Base-by-base conservation (phyloP, 1,284 basidiomycete genomes). In the Stereum hirsutum region DNA sequence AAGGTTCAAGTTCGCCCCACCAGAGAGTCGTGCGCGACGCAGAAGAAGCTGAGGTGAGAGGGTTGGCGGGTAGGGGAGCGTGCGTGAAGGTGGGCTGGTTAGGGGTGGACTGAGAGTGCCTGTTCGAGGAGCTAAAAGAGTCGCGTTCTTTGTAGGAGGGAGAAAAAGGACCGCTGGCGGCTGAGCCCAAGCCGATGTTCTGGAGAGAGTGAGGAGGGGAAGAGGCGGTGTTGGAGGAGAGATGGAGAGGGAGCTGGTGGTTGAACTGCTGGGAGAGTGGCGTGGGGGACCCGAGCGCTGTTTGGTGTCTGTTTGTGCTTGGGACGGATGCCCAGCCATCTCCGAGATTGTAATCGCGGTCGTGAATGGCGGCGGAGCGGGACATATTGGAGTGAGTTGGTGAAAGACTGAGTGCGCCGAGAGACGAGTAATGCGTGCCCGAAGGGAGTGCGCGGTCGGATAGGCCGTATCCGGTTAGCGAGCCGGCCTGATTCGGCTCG, bases 1-100 rank as follows among this genome's bases (percentile, higher is more conserved):
- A 91, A 54, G 82, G 78, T 62, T 91, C 89, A 45, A 90, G 73
- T 56, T 86, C 81, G 53, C 79, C 77, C 81, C 88, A 87, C 71
- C 78, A 85, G 47, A 90, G 77, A 19, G 82, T 81, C 31, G 70
- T 71, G 50, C 68, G 68, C 14, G 53, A 50, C 10, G 46, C 43
- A 39, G 67, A 54, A 6, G 58, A 39, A 39, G 51, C 48, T 5
- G 54, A 43, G 54, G 51, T 45, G 42, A 41, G 36, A 5, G 64
- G 53, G 47, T 55, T 61, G 31, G 52, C 14, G 26, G 48, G 28
- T 36, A 44, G 23, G 11, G 49, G 42, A 2, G 49, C 35, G 46
- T 56, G 50, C 42, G 49, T 21, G 36, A 52, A 46, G 24, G 50
- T 51, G 40, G 52, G 49, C 41, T 53, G 54, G 25, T 46, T 52